A percentile compares a stretch with the other conserved stretches of the same genome.
Evolutionary conservation across 1,284 basidiomycete species (phyloP).

Genomic region (Gymnopus androsaceus): DNA sequence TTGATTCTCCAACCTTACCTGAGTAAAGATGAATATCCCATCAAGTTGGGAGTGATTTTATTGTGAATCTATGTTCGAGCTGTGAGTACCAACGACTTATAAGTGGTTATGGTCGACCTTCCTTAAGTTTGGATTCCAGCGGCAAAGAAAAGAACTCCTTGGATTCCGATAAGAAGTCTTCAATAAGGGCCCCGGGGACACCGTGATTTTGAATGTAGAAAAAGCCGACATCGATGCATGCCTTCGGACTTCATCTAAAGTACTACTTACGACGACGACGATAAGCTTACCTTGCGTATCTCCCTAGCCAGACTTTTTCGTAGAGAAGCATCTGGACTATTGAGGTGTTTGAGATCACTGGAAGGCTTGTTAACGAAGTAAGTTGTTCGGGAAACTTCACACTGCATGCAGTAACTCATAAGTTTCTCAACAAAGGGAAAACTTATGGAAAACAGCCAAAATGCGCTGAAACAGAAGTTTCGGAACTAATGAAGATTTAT

Average conservation of each 20-base stretch:
- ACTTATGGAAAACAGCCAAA: too few relatives aligned
- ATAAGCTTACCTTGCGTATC: too few relatives aligned
- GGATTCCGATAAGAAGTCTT: constrained; percentile 46
- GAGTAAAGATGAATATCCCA: constrained; percentile 69
- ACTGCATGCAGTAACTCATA: too few relatives aligned
- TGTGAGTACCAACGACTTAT: not conserved
- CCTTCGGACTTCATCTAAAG: too few relatives aligned
- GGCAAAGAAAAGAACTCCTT: constrained; percentile 66
- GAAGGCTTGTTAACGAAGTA: too few relatives aligned
- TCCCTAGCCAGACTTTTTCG: constrained; percentile 53
- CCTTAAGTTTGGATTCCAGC: constrained; percentile 59
- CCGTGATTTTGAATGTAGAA: constrained; percentile 80
- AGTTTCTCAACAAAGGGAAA: not conserved
- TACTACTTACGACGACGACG: too few relatives aligned
- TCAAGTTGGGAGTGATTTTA: constrained; percentile 65
- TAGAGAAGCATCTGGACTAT: constrained; percentile 38
- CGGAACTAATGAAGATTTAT: too few relatives aligned
- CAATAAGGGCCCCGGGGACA: constrained; percentile 53
- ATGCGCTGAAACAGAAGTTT: too few relatives aligned
- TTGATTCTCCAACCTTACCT: too few relatives aligned
- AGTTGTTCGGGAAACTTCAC: too few relatives aligned
- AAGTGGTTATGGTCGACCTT: constrained; percentile 24
- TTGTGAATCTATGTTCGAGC: constrained; percentile 62
- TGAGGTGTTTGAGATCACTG: constrained; percentile 59
- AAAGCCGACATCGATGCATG: constrained; percentile 77